These are phyloP conservation scores for Isabelozyma gotoi DNA, from an alignment of 805 yeast genomes.

Conservation along the genomic window DNA sequence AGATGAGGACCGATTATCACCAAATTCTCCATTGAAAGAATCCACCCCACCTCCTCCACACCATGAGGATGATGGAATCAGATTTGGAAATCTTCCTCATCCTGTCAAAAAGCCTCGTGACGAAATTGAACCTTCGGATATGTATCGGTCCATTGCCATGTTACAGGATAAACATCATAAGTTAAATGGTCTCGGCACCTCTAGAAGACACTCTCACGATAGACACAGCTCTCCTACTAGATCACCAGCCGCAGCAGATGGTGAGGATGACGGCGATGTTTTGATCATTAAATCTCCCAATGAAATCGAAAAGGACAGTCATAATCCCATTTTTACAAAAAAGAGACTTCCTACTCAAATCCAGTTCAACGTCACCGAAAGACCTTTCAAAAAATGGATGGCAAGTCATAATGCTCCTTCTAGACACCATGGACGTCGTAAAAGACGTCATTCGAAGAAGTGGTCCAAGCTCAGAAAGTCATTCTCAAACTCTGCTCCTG, in stretches of 20 bases:
- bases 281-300: conserved; percentile 76
- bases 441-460: background rate
- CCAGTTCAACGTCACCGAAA: conserved; percentile 20
- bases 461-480: conserved; percentile 25
- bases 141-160: conserved; percentile 81
- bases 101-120: conserved; percentile 43
- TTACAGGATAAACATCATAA: conserved; percentile 55
- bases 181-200: conserved; percentile 11
- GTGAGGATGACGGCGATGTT: conserved; percentile 58
- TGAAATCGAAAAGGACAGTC: conserved; percentile 50
- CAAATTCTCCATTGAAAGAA: too few relatives aligned
- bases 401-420: conserved; percentile 4
- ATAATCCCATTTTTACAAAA: conserved; percentile 36
- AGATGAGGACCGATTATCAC: too few relatives aligned
- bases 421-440: background rate
- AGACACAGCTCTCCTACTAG: conserved; percentile 4
- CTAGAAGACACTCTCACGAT: conserved; percentile 3
- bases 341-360: conserved; percentile 17
- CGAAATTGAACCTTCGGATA: conserved; percentile 72
- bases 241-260: background rate
- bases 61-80: conserved; percentile 37
- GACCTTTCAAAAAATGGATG: conserved; percentile 14
- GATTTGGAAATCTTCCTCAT: conserved; percentile 60
- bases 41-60: background rate
- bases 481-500: conserved; percentile 16